Conservation (phyloP, 345 rosid species). For the Corchorus capsularis region DNA sequence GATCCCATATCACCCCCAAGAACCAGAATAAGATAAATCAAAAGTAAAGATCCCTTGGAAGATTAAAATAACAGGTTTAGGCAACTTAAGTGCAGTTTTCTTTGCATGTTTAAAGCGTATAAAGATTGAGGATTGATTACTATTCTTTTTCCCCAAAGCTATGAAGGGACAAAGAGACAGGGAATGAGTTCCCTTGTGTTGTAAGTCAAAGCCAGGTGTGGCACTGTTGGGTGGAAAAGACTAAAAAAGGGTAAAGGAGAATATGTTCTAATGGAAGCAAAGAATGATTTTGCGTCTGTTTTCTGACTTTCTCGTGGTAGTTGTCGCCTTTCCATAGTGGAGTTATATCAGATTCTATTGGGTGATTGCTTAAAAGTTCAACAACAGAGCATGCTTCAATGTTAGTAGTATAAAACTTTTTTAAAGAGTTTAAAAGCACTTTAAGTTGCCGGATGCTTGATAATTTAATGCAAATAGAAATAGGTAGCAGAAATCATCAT, state of each 20-base stretch:
- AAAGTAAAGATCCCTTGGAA: background rate
- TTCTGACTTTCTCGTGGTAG: background rate
- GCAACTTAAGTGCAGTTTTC: background rate
- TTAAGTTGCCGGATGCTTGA: background rate
- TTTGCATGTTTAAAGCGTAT: background rate
- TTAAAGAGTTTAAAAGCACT: too few relatives aligned
- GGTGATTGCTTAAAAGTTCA: slow-evolving; percentile 11
- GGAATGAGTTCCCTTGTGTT: slow-evolving; percentile 9
- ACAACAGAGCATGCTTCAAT: background rate
- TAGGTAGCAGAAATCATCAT: background rate
- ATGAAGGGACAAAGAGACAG: slow-evolving; percentile 3
- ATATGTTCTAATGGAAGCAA: too few relatives aligned
- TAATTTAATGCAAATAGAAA: background rate
- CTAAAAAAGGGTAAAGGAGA: background rate
- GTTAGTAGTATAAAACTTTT: background rate
- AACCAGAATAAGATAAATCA: slow-evolving; percentile 3
- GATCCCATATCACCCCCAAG: slow-evolving; percentile 11
- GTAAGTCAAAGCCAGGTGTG: slow-evolving; percentile 7
- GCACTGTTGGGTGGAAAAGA: background rate
- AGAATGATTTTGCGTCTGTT: too few relatives aligned
- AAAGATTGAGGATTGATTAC: background rate
- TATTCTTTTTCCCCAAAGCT: background rate
- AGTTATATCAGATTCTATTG: slow-evolving; percentile 1
- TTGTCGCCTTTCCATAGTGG: background rate
- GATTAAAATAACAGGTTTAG: background rate